Conservation (phyloP, 2,329 filamentous ascomycete genomes). For the Calonectria hawksworthii region DNA sequence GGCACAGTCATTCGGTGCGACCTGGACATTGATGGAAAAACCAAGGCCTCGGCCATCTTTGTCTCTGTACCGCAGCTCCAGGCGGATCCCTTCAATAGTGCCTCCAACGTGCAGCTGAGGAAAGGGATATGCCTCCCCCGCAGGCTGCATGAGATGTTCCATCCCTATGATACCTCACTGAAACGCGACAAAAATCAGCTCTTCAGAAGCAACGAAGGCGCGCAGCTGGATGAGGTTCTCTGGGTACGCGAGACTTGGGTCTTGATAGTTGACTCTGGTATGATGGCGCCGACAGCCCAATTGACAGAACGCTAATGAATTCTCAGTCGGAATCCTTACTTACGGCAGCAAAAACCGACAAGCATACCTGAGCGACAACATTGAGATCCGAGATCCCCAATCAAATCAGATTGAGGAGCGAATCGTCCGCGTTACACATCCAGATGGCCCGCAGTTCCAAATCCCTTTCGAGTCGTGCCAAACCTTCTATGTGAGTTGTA, state of each 20-base stretch:
- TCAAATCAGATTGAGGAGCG: not conserved
- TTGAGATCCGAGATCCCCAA: not conserved
- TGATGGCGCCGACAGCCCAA: not conserved
- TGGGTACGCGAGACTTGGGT: not conserved
- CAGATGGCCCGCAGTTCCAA: not conserved
- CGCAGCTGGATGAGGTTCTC: not conserved
- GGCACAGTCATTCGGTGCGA: conserved; percentile 5
- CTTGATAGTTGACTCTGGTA: conserved; percentile 4
- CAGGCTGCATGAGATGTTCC: not conserved
- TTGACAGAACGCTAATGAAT: not conserved
- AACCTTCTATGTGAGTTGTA: not conserved
- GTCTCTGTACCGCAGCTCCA: not conserved
- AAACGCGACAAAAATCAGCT: not conserved
- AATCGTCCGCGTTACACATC: not conserved
- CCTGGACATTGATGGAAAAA: not conserved
- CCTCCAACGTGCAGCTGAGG: not conserved
- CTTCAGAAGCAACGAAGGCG: conserved; percentile 4
- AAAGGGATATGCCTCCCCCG: not conserved
- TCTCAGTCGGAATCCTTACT: conserved; percentile 1
- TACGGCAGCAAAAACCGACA: not conserved
- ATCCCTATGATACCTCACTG: conserved; percentile 3
- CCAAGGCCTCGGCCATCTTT: not conserved
- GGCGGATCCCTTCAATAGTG: not conserved
- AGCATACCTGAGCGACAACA: not conserved
- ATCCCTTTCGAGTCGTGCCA: not conserved